A percentile compares a stretch with the other conserved stretches of the same genome.
phyloP scores from a whole-genome alignment of 495 filamentous ascomycete genomes.

The Penicillium paxilli region DNA sequence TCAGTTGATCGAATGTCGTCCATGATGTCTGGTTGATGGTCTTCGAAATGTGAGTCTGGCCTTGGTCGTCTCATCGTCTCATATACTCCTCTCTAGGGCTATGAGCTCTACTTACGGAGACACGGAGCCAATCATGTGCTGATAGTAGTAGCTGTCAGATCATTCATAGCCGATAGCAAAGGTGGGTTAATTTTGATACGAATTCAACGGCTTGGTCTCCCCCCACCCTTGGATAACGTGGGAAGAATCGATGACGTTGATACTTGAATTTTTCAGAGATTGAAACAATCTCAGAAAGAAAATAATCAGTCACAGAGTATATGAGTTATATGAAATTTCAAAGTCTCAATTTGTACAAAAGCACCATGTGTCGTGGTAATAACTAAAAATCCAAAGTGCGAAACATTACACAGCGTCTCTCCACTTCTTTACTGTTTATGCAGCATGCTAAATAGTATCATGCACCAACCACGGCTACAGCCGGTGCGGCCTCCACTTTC shows the following conservation, averaged over 20 bases:
- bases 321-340: neutral
- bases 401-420: neutral
- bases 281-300: neutral
- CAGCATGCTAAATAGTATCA: conserved; percentile 1
- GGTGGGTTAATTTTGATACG: neutral
- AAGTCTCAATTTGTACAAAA: neutral
- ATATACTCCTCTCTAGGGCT: neutral
- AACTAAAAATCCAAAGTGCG: neutral
- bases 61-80: neutral
- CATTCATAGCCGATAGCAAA: neutral
- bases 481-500: conserved; percentile 5
- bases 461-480: conserved; percentile 17
- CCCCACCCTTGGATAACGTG: neutral
- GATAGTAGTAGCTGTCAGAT: neutral
- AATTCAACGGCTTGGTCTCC: neutral
- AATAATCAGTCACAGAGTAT: no score
- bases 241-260: neutral
- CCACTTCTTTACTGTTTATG: neutral
- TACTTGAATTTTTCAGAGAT: neutral
- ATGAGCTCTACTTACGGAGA: neutral
- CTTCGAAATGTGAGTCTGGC: neutral
- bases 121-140: neutral
- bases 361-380: neutral
- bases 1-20: conserved; percentile 20
- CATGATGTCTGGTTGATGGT: conserved; percentile 9